Evolutionary conservation across 2,329 filamentous ascomycete species (phyloP).

Genomic region (Orbilia quercus): DNA sequence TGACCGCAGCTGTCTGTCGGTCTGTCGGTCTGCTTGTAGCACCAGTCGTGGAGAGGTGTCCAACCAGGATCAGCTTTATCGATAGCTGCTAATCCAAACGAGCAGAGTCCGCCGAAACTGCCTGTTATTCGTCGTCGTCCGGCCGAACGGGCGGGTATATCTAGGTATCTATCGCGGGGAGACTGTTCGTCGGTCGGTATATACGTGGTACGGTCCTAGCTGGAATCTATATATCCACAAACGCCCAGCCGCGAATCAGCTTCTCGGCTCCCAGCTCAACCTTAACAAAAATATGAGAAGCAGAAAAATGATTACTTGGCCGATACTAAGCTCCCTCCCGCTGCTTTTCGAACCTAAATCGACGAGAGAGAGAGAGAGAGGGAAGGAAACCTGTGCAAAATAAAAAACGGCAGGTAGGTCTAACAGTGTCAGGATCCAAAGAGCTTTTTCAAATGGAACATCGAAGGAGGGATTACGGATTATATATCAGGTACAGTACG

Average conservation of each 20-base stretch:
- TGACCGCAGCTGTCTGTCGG: not conserved
- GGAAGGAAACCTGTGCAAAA: not conserved
- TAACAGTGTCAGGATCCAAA: conserved; percentile 18
- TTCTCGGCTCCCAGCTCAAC: not conserved
- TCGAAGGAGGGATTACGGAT: conserved; percentile 1
- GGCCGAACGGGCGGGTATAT: not conserved
- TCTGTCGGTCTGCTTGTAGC: not conserved
- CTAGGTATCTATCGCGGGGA: not conserved
- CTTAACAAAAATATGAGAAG: too few relatives aligned
- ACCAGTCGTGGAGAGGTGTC: conserved; percentile 23
- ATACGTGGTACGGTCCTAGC: not conserved
- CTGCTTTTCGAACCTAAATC: not conserved
- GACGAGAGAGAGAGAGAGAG: not conserved
- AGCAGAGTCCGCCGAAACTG: not conserved
- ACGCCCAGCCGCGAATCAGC: conserved; percentile 4
- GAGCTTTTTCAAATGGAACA: not conserved
- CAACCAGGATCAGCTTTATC: conserved; percentile 44
- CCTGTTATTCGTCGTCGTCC: not conserved
- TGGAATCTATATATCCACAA: not conserved
- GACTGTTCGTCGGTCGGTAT: not conserved
- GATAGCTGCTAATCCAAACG: conserved; percentile 5
- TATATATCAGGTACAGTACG: conserved; percentile 11
- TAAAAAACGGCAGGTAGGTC: not conserved
- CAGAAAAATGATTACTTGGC: not conserved
- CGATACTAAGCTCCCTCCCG: not conserved